A percentile compares a stretch with the other conserved stretches of the same genome.
Evolutionary conservation across 2,329 filamentous ascomycete genomes (phyloP).

Genomic region (Phialophora verrucosa): DNA sequence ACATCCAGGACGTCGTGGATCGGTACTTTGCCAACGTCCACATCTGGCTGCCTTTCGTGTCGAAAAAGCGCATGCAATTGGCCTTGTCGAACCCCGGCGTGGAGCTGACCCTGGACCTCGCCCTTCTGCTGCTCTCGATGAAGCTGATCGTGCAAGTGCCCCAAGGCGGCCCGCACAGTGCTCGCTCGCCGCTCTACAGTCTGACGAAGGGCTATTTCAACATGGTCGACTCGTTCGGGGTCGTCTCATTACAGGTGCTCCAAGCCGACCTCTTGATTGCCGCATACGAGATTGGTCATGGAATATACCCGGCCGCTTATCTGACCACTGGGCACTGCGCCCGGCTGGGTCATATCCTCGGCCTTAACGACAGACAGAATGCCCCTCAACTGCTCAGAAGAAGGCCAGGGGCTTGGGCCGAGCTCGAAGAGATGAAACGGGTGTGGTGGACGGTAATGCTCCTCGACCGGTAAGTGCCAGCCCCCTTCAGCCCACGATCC

Average conservation of each 20-base stretch:
- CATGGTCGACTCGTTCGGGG: constrained; percentile 39
- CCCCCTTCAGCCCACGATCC: neutral
- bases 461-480: constrained; percentile 37
- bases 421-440: constrained; percentile 39
- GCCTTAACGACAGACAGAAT: constrained; percentile 36
- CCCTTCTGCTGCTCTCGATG: constrained; percentile 43
- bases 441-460: constrained; percentile 42
- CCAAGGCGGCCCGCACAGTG: constrained; percentile 18
- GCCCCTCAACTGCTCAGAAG: constrained; percentile 35
- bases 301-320: constrained; percentile 47
- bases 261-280: constrained; percentile 45
- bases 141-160: constrained; percentile 40
- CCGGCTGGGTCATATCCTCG: constrained; percentile 36
- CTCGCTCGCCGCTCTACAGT: constrained; percentile 38
- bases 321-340: constrained; percentile 40
- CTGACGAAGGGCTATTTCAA: constrained; percentile 41
- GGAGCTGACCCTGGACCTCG: constrained; percentile 38
- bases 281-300: constrained; percentile 45
- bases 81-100: constrained; percentile 36
- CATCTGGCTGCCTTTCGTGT: constrained; percentile 40
- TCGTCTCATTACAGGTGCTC: constrained; percentile 41
- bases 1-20: constrained; percentile 36
- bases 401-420: constrained; percentile 37
- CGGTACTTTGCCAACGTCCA: constrained; percentile 40
- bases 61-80: constrained; percentile 36